Evolutionary conservation across 208 protist species (phyloP).

Genomic region (Leishmania amazonensis): DNA sequence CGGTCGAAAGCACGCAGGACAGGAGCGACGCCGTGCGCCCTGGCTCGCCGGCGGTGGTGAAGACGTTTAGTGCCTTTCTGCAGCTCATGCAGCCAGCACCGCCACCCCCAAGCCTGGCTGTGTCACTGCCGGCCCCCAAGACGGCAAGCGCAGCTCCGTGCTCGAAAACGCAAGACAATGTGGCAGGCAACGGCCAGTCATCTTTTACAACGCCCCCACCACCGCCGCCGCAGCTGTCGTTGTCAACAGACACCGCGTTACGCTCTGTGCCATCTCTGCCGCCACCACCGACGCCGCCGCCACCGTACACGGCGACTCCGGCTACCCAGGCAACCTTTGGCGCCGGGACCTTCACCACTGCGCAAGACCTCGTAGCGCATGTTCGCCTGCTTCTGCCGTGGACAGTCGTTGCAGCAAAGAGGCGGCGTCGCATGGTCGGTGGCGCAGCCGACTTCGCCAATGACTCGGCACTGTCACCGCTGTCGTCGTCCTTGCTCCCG

Average conservation of each 20-base stretch:
- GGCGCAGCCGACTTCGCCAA: neutral
- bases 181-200: neutral
- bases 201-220: neutral
- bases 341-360: constrained; percentile 14
- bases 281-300: constrained; percentile 16
- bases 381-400: constrained; percentile 23
- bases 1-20: neutral
- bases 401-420: constrained; percentile 9
- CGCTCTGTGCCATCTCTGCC: neutral
- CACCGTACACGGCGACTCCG: constrained; percentile 15
- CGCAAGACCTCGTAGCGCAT: constrained; percentile 18
- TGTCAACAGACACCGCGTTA: no score
- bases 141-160: neutral
- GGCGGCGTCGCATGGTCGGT: neutral
- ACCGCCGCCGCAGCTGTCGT: neutral
- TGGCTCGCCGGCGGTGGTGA: constrained; percentile 14
- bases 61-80: constrained; percentile 24
- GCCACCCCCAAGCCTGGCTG: neutral
- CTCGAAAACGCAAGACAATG: neutral
- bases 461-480: neutral
- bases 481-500: constrained; percentile 1
- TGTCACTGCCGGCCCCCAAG: neutral
- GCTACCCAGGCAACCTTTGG: constrained; percentile 4
- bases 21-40: neutral
- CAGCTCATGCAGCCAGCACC: constrained; percentile 11